Conservation (phyloP, 2,329 filamentous ascomycete genomes). For the Paecilomyces fulvus region DNA sequence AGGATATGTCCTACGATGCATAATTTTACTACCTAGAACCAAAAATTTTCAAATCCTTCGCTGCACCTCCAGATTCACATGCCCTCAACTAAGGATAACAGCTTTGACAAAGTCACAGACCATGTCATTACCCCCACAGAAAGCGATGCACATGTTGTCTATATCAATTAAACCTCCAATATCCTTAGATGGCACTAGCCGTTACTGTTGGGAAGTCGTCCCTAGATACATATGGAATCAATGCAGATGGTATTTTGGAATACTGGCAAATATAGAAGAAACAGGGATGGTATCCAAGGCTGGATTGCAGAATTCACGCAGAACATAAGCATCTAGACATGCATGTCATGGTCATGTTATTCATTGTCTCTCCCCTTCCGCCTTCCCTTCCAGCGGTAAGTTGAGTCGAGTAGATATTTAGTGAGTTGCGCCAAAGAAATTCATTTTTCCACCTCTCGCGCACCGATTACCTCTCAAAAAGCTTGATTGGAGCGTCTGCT, state of each 20-base stretch:
- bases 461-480: background rate
- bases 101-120: background rate
- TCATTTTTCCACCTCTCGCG: background rate
- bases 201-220: background rate
- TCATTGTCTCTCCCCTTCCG: background rate
- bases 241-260: background rate
- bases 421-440: slow-evolving; percentile 55
- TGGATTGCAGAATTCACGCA: background rate
- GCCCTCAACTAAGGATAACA: background rate
- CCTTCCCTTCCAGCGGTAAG: slow-evolving; percentile 6
- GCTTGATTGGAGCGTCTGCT: slow-evolving; percentile 60
- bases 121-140: background rate
- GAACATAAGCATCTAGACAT: background rate
- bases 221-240: background rate
- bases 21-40: background rate
- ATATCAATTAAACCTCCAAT: background rate
- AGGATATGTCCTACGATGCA: background rate
- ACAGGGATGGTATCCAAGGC: background rate
- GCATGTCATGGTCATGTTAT: background rate
- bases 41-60: background rate
- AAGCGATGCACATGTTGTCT: background rate
- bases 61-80: background rate
- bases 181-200: background rate
- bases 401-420: slow-evolving; percentile 61
- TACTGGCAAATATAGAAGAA: background rate